Evolutionary conservation across 192 early-diverging fungal species (phyloP).

Genomic region (Umbelopsis sp.): DNA sequence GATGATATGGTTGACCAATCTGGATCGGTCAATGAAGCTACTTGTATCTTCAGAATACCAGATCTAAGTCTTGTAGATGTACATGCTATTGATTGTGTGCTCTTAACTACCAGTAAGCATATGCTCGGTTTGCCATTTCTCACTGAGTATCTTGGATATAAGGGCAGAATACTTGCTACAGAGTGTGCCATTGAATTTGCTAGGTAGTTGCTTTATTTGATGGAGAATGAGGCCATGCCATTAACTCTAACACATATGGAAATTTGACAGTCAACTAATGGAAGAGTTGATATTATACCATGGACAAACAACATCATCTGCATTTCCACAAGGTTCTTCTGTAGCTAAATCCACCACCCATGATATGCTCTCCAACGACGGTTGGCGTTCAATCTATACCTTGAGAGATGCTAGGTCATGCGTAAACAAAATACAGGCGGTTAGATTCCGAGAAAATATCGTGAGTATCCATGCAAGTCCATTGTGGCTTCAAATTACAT

Average conservation of each 20-base stretch:
- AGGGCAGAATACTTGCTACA: constrained; percentile 76
- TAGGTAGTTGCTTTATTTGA: constrained; percentile 40
- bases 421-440: constrained; percentile 60
- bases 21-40: constrained; percentile 16
- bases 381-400: constrained; percentile 55
- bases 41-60: constrained; percentile 38
- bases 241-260: background rate
- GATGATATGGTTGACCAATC: constrained; percentile 15
- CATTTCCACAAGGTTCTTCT: background rate
- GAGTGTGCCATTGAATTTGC: constrained; percentile 83
- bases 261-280: constrained; percentile 50
- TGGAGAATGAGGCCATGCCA: background rate
- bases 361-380: constrained; percentile 5
- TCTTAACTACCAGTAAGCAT: constrained; percentile 76
- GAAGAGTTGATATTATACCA: constrained; percentile 62
- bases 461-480: constrained; percentile 35
- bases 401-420: constrained; percentile 59
- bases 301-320: constrained; percentile 27
- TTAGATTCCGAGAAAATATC: constrained; percentile 57
- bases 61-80: constrained; percentile 64
- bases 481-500: no score
- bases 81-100: constrained; percentile 71
- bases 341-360: background rate
- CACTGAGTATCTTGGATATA: constrained; percentile 81
- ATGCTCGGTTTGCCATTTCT: constrained; percentile 80